Conservation (phyloP, 768 basidiomycete genomes). For the Lentinula sp. region DNA sequence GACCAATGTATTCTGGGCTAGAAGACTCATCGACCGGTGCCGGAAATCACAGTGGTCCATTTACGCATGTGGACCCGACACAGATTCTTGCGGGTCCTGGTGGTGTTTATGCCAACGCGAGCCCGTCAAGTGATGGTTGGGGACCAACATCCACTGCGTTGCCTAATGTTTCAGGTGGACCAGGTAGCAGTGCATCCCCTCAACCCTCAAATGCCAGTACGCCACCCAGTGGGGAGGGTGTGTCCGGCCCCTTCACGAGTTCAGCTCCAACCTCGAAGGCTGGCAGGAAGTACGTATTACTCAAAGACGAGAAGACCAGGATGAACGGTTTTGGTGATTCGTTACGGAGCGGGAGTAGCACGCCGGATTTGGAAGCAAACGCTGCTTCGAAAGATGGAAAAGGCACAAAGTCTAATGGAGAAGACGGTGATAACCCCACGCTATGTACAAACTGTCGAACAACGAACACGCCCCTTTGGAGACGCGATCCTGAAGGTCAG, state of each 20-base stretch:
- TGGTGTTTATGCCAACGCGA: conserved; percentile 48
- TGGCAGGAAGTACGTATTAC: conserved; percentile 57
- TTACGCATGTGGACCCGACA: conserved; percentile 88
- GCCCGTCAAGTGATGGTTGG: conserved; percentile 82
- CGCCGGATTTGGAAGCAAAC: conserved; percentile 50
- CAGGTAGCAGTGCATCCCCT: conserved; percentile 70
- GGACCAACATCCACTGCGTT: conserved; percentile 17
- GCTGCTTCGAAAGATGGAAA: conserved; percentile 19
- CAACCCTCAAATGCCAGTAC: conserved; percentile 74
- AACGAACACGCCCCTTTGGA: conserved; percentile 91
- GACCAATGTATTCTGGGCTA: conserved; percentile 51
- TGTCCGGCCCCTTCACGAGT: conserved; percentile 19
- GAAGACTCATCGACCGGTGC: conserved; percentile 21
- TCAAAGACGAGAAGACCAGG: conserved; percentile 47
- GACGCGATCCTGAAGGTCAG: conserved; percentile 88
- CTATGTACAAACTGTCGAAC: conserved; percentile 94
- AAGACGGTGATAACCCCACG: conserved; percentile 69
- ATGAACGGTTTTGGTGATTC: conserved; percentile 36
- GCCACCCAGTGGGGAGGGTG: conserved; percentile 55
- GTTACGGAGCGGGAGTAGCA: conserved; percentile 46
- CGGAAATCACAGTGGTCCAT: conserved; percentile 35
- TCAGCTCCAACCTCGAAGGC: conserved; percentile 16
- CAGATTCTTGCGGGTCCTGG: conserved; percentile 58
- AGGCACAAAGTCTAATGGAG: conserved; percentile 41
- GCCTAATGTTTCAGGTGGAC: conserved; percentile 18